These are phyloP conservation scores for Malus orientalis DNA, from an alignment of 306 rosid genomes.

Conservation along the genomic window DNA sequence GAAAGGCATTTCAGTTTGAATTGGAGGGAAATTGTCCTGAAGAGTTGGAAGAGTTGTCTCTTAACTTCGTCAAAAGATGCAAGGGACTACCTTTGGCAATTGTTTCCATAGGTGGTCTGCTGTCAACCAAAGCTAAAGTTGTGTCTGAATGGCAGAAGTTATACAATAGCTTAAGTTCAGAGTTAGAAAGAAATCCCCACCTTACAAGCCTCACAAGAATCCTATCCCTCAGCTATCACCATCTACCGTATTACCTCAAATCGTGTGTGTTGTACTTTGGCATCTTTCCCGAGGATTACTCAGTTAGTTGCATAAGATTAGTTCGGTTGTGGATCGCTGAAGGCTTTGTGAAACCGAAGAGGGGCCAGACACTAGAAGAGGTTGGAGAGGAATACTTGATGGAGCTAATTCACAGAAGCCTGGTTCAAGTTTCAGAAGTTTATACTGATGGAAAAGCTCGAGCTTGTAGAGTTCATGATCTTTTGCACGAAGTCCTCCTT, in stretches of 20 bases:
- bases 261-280: conserved; percentile 17
- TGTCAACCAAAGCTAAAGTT: neutral
- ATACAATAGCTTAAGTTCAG: neutral
- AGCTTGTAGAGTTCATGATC: conserved; percentile 4
- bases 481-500: neutral
- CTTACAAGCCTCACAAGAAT: neutral
- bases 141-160: neutral
- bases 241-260: conserved; percentile 17
- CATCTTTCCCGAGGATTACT: neutral
- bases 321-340: conserved; percentile 17
- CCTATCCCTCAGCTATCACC: conserved; percentile 1
- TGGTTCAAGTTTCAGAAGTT: neutral
- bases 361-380: neutral
- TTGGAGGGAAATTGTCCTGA: neutral
- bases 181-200: conserved; percentile 4
- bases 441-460: neutral
- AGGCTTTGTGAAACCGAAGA: neutral
- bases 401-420: conserved; percentile 2
- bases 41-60: neutral
- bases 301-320: neutral
- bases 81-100: conserved; percentile 15
- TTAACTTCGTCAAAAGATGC: neutral
- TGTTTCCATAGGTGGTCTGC: neutral
- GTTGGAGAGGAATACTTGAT: conserved; percentile 1
- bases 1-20: neutral